Evolutionary conservation across 2,329 filamentous ascomycete species (phyloP).

Genomic region (Orbilia javanica): DNA sequence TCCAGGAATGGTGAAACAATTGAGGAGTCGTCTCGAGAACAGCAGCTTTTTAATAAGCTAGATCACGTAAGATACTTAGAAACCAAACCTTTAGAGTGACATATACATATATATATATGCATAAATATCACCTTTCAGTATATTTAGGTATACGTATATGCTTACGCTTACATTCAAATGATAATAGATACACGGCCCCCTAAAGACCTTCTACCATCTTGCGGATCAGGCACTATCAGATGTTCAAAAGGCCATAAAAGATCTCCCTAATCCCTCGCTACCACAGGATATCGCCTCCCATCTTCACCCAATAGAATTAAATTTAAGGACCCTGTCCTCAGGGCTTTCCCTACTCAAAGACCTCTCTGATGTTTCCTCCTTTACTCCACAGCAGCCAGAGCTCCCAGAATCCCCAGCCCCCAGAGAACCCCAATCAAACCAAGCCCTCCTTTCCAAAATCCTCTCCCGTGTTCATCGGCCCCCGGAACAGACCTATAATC

Average conservation of each 20-base stretch:
- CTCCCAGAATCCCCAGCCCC: background rate
- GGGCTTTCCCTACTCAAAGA: conserved; percentile 52
- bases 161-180: background rate
- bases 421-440: conserved; percentile 5
- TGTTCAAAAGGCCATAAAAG: conserved; percentile 20
- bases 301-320: conserved; percentile 33
- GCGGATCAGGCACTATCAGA: conserved; percentile 36
- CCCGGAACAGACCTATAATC: background rate
- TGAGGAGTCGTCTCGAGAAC: background rate
- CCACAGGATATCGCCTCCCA: background rate
- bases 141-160: background rate
- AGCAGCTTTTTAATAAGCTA: conserved; percentile 35
- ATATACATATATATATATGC: no score
- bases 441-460: conserved; percentile 29
- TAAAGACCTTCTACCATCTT: conserved; percentile 33
- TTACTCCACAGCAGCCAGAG: background rate
- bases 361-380: conserved; percentile 28
- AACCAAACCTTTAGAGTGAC: background rate
- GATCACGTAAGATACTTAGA: conserved; percentile 24
- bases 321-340: conserved; percentile 39
- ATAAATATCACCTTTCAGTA: no score
- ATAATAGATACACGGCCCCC: conserved; percentile 29
- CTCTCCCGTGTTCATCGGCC: conserved; percentile 5
- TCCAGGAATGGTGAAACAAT: background rate
- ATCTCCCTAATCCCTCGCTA: background rate